phyloP scores from a whole-genome alignment of 352 stramenopile species.

The Phytophthora sansomeana region DNA sequence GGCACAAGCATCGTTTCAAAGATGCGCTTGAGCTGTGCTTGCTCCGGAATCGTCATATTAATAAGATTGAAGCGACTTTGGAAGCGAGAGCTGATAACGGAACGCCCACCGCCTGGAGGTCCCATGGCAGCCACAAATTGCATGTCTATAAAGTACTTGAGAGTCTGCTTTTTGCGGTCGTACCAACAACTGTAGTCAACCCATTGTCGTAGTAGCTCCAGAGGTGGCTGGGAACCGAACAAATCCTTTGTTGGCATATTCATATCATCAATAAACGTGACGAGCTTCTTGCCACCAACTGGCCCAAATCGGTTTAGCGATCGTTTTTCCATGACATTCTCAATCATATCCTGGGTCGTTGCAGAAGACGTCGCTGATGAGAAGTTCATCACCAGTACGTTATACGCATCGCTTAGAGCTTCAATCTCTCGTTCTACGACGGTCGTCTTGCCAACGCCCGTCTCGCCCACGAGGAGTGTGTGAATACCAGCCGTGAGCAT shows the following conservation, averaged over 20 bases:
- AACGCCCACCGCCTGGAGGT: conserved; percentile 85
- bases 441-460: conserved; percentile 91
- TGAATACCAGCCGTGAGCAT: conserved; percentile 80
- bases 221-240: conserved; percentile 92
- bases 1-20: conserved; percentile 91
- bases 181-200: conserved; percentile 95
- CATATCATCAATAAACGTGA: conserved; percentile 94
- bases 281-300: conserved; percentile 85
- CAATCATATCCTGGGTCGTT: conserved; percentile 92
- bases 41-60: conserved; percentile 90
- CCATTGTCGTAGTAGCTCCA: conserved; percentile 93
- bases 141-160: conserved; percentile 94
- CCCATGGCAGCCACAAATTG: conserved; percentile 92
- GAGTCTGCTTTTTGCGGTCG: conserved; percentile 90
- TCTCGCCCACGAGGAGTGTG: conserved; percentile 90
- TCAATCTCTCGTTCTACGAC: conserved; percentile 88
- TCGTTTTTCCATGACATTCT: conserved; percentile 92
- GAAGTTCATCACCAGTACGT: conserved; percentile 89
- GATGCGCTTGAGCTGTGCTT: conserved; percentile 86
- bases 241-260: conserved; percentile 93
- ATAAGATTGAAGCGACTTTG: conserved; percentile 93
- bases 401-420: conserved; percentile 78
- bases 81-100: conserved; percentile 90
- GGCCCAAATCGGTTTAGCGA: conserved; percentile 91
- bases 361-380: conserved; percentile 90